Base-by-base conservation (phyloP, 139 green algal genomes). In the Yamagishiella unicocca region DNA sequence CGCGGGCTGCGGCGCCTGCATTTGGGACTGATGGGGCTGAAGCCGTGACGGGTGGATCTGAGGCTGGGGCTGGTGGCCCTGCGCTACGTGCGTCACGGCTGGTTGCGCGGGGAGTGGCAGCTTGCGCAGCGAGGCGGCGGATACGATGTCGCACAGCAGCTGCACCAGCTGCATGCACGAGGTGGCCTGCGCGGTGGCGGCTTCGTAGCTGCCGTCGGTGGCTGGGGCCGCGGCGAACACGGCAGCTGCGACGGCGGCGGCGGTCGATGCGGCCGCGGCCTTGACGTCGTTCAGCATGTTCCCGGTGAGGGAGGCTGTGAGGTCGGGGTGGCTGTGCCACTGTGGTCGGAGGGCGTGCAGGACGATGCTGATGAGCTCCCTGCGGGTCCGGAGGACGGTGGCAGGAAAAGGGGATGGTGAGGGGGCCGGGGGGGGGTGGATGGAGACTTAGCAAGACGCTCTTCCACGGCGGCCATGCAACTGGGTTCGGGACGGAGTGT, bases 321-420 rank as follows among this genome's bases (percentile, higher is more conserved):
- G 29, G 29, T 75, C 79, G 12, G 79, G 79, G 42, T 85, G 79
- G 79, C 79, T 85, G 58, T 85, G 79, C 79, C 79, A 85, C 40
- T 85, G 79, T 7, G 79, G 79, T 29, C 79, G 79, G 61, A 85
- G 61, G 19, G 79, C 61, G 79, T 85, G 79, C 1, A 85, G 79
- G 17, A 85, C 43, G 6, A 75, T 2, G 4, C 40, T 37, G 12
- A 85, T 54, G 8, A 50, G n/a, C 24, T 85, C 29, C 79, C 79
- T 85, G 79, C 66, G n/a, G n/a, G n/a, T n/a, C n/a, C n/a, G n/a
- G n/a, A n/a, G n/a, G n/a, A n/a, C n/a, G n/a, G n/a, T n/a, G n/a
- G n/a, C n/a, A n/a, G n/a, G n/a, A n/a, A n/a, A n/a, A n/a, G n/a
- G n/a, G n/a, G n/a, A n/a, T n/a, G n/a, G n/a, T n/a, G n/a, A n/a